Conservation (phyloP, 805 yeast species). For the Yamadazyma insecticola region DNA sequence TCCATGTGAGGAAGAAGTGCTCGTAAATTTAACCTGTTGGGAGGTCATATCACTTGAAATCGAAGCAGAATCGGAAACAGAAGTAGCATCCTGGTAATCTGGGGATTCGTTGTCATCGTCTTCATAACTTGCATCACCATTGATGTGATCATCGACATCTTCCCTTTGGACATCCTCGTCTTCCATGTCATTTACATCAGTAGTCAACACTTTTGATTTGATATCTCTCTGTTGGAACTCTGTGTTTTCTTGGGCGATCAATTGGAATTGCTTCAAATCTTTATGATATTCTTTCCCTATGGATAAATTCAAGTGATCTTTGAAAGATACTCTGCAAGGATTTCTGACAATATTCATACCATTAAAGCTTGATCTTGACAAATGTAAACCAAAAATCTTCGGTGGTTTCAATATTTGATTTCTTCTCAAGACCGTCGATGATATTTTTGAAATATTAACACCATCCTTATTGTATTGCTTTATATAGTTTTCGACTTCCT, state of each 20-base stretch:
- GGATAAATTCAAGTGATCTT: slow-evolving; percentile 47
- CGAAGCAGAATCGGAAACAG: slow-evolving; percentile 11
- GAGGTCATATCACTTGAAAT: too few species aligned
- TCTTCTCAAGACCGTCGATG: slow-evolving; percentile 64
- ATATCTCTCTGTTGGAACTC: slow-evolving; percentile 8
- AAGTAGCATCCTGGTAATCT: slow-evolving; percentile 15
- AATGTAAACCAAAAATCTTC: slow-evolving; percentile 66
- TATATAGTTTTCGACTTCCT: slow-evolving; percentile 44
- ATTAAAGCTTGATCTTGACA: slow-evolving; percentile 76
- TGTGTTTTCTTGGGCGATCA: slow-evolving; percentile 15
- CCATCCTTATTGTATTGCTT: slow-evolving; percentile 42
- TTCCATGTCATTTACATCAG: slow-evolving; percentile 26
- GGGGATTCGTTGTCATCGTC: slow-evolving; percentile 17
- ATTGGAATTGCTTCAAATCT: slow-evolving; percentile 32
- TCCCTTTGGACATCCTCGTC: slow-evolving; percentile 32
- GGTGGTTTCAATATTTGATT: slow-evolving; percentile 65
- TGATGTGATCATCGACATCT: slow-evolving; percentile 32
- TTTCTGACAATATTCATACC: slow-evolving; percentile 69
- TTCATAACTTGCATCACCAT: slow-evolving; percentile 19
- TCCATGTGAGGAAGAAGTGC: slow-evolving; percentile 7
- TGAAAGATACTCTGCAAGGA: slow-evolving; percentile 65
- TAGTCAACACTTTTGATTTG: slow-evolving; percentile 21
- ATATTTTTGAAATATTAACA: slow-evolving; percentile 41
- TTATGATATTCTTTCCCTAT: slow-evolving; percentile 41
- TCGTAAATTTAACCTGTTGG: slow-evolving; percentile 7